A percentile compares a stretch with the other conserved stretches of the same genome.
Evolutionary conservation across 805 yeast genomes (phyloP).

Genomic region (Wickerhamiella qilinensis): DNA sequence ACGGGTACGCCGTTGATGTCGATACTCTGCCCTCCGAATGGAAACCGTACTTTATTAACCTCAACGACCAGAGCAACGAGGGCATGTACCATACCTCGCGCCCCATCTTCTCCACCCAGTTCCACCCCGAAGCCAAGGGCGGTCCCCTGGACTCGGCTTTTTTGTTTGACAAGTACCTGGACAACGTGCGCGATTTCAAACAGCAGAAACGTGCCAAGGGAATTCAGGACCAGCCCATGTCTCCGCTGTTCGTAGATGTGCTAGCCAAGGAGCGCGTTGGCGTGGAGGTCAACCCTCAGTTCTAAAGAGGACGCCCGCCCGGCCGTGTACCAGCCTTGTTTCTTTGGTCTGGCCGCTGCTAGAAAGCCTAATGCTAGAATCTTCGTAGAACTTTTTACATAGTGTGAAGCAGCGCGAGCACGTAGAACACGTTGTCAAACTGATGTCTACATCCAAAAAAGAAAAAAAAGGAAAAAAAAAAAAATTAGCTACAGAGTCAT

Average conservation of each 20-base stretch:
- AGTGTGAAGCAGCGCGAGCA: too few relatives aligned
- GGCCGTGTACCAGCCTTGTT: too few relatives aligned
- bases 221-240: conserved; percentile 24
- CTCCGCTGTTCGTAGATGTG: conserved; percentile 26
- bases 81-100: conserved; percentile 82
- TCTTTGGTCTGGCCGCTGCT: too few relatives aligned
- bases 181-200: conserved; percentile 45
- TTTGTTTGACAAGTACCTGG: conserved; percentile 80
- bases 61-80: conserved; percentile 92
- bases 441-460: too few relatives aligned
- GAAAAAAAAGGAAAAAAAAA: too few relatives aligned
- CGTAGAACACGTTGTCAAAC: too few relatives aligned
- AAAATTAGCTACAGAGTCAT: too few relatives aligned
- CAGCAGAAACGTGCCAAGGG: conserved; percentile 27
- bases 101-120: conserved; percentile 93
- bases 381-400: too few relatives aligned
- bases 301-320: conserved; percentile 7
- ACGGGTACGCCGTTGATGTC: conserved; percentile 93
- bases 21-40: conserved; percentile 57
- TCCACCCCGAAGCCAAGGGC: conserved; percentile 99
- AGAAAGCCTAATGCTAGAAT: too few relatives aligned
- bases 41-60: conserved; percentile 78
- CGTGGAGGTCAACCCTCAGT: conserved; percentile 25
- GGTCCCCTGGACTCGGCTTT: conserved; percentile 92
- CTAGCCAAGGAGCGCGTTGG: conserved; percentile 28